Evolutionary conservation across 73 alveolate genomes (phyloP).

Genomic region (Symbiodinium natans): DNA sequence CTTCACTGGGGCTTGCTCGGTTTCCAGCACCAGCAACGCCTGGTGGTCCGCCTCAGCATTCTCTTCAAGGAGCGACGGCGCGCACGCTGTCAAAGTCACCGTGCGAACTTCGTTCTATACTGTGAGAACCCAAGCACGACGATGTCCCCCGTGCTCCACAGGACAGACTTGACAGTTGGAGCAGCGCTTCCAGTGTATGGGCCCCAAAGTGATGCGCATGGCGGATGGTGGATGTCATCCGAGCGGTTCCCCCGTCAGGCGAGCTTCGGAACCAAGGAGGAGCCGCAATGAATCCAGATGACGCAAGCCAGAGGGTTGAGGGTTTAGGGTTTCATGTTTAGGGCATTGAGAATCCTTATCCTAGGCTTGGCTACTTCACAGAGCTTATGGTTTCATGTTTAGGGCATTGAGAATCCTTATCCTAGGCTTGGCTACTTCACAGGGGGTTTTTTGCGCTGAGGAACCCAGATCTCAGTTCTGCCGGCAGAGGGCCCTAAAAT

Average conservation of each 20-base stretch:
- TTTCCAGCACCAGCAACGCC: conserved; percentile 84
- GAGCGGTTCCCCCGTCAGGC: conserved; percentile 4
- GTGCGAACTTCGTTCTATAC: not conserved
- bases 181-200: conserved; percentile 12
- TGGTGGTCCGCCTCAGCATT: conserved; percentile 66
- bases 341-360: too few relatives aligned
- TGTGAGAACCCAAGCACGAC: not conserved
- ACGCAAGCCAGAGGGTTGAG: too few relatives aligned
- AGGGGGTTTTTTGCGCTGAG: too few relatives aligned
- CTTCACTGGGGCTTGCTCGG: conserved; percentile 83
- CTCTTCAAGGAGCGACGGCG: conserved; percentile 89
- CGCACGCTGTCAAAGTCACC: too few relatives aligned
- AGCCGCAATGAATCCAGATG: too few relatives aligned
- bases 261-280: conserved; percentile 76
- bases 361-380: too few relatives aligned
- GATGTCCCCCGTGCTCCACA: not conserved
- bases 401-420: too few relatives aligned
- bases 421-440: too few relatives aligned
- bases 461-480: too few relatives aligned
- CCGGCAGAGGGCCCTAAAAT: too few relatives aligned
- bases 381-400: too few relatives aligned
- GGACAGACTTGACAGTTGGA: conserved; percentile 85
- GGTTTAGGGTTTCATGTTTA: too few relatives aligned
- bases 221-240: not conserved
- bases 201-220: not conserved